A percentile compares a stretch with the other conserved stretches of the same genome.
Evolutionary conservation across 2,329 filamentous ascomycete species (phyloP).

Genomic region (Ascosphaera aggregata): DNA sequence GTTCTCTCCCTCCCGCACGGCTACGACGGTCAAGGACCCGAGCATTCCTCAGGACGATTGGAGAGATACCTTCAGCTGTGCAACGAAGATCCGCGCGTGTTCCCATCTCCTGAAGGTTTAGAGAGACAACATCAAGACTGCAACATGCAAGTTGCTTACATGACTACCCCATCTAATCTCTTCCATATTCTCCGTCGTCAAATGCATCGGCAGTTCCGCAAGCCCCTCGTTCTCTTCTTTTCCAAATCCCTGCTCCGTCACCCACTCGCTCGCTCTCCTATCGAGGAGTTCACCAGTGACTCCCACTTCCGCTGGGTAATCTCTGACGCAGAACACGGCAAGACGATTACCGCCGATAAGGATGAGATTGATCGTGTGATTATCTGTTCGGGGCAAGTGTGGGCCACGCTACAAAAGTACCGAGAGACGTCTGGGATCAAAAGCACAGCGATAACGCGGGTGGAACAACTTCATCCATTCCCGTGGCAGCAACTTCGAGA

Average conservation of each 20-base stretch:
- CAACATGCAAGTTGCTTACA: constrained; percentile 97
- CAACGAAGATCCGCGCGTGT: constrained; percentile 91
- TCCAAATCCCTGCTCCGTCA: constrained; percentile 92
- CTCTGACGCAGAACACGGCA: constrained; percentile 62
- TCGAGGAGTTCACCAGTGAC: constrained; percentile 78
- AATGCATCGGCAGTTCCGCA: constrained; percentile 98
- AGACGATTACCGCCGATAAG: constrained; percentile 46
- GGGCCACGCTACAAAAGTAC: constrained; percentile 73
- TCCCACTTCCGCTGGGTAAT: constrained; percentile 97
- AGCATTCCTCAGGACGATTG: constrained; percentile 93
- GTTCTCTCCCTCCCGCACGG: constrained; percentile 94
- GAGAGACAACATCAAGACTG: constrained; percentile 97
- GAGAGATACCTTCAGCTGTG: constrained; percentile 93
- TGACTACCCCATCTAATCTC: constrained; percentile 86
- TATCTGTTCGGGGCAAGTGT: constrained; percentile 88
- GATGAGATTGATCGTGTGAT: constrained; percentile 88
- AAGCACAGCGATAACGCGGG: constrained; percentile 78
- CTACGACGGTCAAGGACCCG: constrained; percentile 93
- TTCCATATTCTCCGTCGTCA: constrained; percentile 94
- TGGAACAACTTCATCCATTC: constrained; percentile 98
- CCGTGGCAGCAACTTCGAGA: constrained; percentile 93
- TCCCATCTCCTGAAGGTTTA: constrained; percentile 70
- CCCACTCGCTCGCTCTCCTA: constrained; percentile 65
- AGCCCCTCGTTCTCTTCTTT: constrained; percentile 96
- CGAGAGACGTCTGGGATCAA: constrained; percentile 67